These are phyloP conservation scores for Bryopsis sp. DNA, from an alignment of 139 green algal species.

Conservation along the genomic window DNA sequence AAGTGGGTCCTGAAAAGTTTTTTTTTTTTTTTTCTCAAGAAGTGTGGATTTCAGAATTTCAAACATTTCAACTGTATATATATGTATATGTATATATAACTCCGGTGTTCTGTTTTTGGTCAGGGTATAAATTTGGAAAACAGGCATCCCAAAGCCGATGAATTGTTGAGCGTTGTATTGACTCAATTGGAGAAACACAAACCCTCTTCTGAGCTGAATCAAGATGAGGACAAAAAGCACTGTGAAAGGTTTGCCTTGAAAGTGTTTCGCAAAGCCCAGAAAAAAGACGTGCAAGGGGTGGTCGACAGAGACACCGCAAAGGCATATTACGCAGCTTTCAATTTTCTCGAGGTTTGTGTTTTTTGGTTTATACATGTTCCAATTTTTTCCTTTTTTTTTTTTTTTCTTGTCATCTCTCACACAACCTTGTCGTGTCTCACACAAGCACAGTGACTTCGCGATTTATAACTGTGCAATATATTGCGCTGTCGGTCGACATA, in stretches of 20 bases:
- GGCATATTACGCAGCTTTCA: conserved; percentile 72
- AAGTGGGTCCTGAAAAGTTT: no score
- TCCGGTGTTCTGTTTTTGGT: no score
- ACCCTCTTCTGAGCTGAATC: conserved; percentile 28
- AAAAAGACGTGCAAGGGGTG: conserved; percentile 48
- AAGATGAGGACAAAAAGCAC: conserved; percentile 5
- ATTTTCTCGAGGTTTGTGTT: conserved; percentile 74
- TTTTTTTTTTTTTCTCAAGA: no score
- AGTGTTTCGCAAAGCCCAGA: conserved; percentile 60
- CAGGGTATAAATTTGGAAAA: conserved; percentile 53
- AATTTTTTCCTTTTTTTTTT: no score
- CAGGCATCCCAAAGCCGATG: conserved; percentile 47
- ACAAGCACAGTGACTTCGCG: no score
- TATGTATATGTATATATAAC: not conserved
- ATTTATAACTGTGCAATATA: not conserved
- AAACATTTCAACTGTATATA: not conserved
- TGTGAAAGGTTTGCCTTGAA: conserved; percentile 66
- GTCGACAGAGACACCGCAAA: conserved; percentile 60
- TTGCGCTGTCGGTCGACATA: not conserved
- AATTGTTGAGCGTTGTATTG: conserved; percentile 38
- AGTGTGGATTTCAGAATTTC: not conserved
- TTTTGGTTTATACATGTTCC: not conserved
- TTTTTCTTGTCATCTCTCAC: no score
- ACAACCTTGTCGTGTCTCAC: no score
- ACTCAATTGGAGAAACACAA: conserved; percentile 50